Base-by-base conservation (phyloP, 2,329 filamentous ascomycete species). In the Aspergillus sp. region DNA sequence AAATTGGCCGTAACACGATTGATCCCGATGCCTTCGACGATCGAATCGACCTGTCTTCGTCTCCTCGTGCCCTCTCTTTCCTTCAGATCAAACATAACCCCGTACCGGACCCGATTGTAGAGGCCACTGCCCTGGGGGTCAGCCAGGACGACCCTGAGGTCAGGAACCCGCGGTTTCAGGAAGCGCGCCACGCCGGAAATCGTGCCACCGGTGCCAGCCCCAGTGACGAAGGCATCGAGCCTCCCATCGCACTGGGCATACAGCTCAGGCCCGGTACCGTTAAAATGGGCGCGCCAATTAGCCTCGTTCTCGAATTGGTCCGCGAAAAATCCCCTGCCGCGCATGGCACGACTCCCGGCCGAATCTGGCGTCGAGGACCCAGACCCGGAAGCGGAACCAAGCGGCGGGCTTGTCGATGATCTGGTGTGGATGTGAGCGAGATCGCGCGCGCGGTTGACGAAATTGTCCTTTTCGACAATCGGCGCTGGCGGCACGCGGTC, bases 1-100 rank as follows among this genome's bases (percentile, higher is more conserved):
- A 98, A 91, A 58, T 96, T 98, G 33, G 78, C 74, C 1, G 91
- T 98, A n/a, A 94, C 71, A 2, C 91, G 79, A 55, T 94, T 98
- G 58, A 96, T 83, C 1, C 91, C 91, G 43, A 98, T 85, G 1
- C 91, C 91, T 62, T 98, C 93, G 16, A 98, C 86, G 43, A 98
- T 85, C 4, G 82, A 88, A 64, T 98, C 93, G 32, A 98, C 86
- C 61, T 98, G 93, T 49, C 84, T 79, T 37, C 91, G 72, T 30
- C 93, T 73, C 10, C 91, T 71, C 8, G 89, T 96, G 3, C 91
- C 91, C 67, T 98, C 91, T 43, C 74, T 75, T 63, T 98, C 91
- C 17, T 84, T 93, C 1, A 72, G 52, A 38, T 86, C 82, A 62
- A 95, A 98, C 85, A 98, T 94, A 40, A 98, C 91, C 4, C 89